Percentiles rank a stretch among this genome's conserved stretches.
These are phyloP conservation scores for Brassica juncea DNA, from an alignment of 345 rosid species.

Conservation along the genomic window DNA sequence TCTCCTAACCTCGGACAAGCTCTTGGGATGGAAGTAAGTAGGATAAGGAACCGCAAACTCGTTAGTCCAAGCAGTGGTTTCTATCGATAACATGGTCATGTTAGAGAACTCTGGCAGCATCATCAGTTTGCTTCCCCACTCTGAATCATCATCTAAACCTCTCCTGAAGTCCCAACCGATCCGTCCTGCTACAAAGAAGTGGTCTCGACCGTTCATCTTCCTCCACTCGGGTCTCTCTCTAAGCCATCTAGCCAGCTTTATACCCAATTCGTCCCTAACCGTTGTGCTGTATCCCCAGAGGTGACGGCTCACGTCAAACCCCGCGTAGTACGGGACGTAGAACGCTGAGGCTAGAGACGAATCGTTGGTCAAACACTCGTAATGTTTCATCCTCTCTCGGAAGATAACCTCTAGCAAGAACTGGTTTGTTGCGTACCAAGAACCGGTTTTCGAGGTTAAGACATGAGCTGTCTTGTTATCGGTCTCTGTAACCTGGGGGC, in stretches of 20 bases:
- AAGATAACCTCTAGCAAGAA: slow-evolving; percentile 49
- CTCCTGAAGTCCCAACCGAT: slow-evolving; percentile 44
- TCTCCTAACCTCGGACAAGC: slow-evolving; percentile 24
- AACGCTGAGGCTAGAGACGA: slow-evolving; percentile 45
- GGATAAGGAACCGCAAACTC: slow-evolving; percentile 53
- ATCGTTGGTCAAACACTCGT: slow-evolving; percentile 50
- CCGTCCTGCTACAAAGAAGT: slow-evolving; percentile 50
- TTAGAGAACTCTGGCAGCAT: slow-evolving; percentile 38
- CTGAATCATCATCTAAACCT: slow-evolving; percentile 32
- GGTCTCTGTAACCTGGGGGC: slow-evolving; percentile 30
- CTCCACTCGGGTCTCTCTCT: slow-evolving; percentile 47
- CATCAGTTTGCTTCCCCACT: slow-evolving; percentile 54
- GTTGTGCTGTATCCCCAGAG: slow-evolving; percentile 42
- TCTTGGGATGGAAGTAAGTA: slow-evolving; percentile 47
- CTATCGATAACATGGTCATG: slow-evolving; percentile 48
- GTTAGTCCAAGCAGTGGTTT: slow-evolving; percentile 29
- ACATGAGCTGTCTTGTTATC: neutral
- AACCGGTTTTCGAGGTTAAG: slow-evolving; percentile 14
- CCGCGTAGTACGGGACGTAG: slow-evolving; percentile 49
- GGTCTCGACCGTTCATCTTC: slow-evolving; percentile 42
- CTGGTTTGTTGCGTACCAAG: slow-evolving; percentile 46
- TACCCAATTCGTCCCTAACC: slow-evolving; percentile 39
- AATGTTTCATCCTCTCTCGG: slow-evolving; percentile 42
- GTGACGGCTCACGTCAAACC: slow-evolving; percentile 44
- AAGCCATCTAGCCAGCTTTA: slow-evolving; percentile 45